A percentile compares a stretch with the other conserved stretches of the same genome.
Conservation (phyloP, 441 rosid species). For the Macaranga tanarius region DNA sequence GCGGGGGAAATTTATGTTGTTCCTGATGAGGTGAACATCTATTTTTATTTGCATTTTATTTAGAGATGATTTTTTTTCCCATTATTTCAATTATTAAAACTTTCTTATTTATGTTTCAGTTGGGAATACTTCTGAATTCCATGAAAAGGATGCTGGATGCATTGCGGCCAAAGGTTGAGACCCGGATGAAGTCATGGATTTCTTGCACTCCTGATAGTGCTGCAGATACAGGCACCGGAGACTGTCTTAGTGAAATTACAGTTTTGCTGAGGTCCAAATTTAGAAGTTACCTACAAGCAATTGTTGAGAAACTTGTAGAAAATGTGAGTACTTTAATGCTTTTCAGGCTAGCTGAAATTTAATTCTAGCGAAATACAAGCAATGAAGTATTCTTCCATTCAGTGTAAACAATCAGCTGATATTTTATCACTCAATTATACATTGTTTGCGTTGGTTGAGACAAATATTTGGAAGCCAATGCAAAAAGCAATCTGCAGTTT, state of each 20-base stretch:
- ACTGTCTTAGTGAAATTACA: conserved; percentile 85
- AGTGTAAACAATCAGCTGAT: not conserved
- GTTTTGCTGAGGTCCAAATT: conserved; percentile 92
- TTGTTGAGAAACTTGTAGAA: conserved; percentile 78
- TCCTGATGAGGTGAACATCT: conserved; percentile 73
- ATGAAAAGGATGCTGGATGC: conserved; percentile 78
- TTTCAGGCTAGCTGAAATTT: not conserved
- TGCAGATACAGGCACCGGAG: conserved; percentile 72
- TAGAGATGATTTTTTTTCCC: not conserved
- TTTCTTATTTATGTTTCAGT: conserved; percentile 40
- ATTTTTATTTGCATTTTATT: conserved; percentile 14
- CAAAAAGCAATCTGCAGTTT: not conserved
- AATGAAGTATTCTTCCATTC: not conserved
- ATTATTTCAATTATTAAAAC: not conserved
- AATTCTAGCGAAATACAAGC: not conserved
- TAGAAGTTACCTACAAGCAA: conserved; percentile 85
- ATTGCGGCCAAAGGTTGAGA: conserved; percentile 66
- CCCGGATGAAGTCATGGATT: conserved; percentile 66
- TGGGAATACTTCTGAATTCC: conserved; percentile 82
- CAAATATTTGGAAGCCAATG: not conserved
- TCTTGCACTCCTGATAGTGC: conserved; percentile 61
- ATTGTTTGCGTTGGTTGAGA: conserved; percentile 1
- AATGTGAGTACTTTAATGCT: conserved; percentile 54
- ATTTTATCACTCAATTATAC: not conserved
- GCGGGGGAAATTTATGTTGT: conserved; percentile 57